Conservation (phyloP, 768 basidiomycete species). For the Tulasnella sp. region DNA sequence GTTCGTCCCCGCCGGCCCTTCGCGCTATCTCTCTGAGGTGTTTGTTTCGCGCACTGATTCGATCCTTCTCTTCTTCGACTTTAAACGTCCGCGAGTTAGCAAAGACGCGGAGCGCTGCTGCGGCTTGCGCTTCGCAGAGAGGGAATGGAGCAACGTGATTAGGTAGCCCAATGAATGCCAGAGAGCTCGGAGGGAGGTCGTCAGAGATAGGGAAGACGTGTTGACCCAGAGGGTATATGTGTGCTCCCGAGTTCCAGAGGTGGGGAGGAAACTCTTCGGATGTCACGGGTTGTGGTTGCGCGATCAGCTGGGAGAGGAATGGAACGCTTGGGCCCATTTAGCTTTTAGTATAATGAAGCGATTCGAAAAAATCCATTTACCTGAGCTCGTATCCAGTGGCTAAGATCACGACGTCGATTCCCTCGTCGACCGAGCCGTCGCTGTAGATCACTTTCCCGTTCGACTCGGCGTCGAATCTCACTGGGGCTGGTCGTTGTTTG, state of each 20-base stretch:
- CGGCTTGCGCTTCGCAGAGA: constrained; percentile 75
- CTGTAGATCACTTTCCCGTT: constrained; percentile 59
- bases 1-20: constrained; percentile 42
- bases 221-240: constrained; percentile 71
- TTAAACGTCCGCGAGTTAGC: constrained; percentile 55
- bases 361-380: not conserved
- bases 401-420: constrained; percentile 65
- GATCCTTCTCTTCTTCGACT: constrained; percentile 51
- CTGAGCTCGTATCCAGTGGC: constrained; percentile 75
- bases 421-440: constrained; percentile 59
- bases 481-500: constrained; percentile 51
- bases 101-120: constrained; percentile 61
- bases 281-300: not conserved
- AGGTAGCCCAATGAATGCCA: constrained; percentile 70
- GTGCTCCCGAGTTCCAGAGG: constrained; percentile 65
- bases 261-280: constrained; percentile 47
- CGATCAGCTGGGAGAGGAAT: constrained; percentile 18
- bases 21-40: constrained; percentile 33
- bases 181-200: constrained; percentile 51
- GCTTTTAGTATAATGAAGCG: not conserved
- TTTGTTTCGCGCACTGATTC: constrained; percentile 54
- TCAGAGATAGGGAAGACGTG: constrained; percentile 66
- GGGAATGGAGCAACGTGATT: constrained; percentile 71
- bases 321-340: constrained; percentile 6
- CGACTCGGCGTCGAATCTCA: constrained; percentile 45